Evolutionary conservation across 2,329 filamentous ascomycete genomes (phyloP).

Genomic region (Elsinoe batatas): DNA sequence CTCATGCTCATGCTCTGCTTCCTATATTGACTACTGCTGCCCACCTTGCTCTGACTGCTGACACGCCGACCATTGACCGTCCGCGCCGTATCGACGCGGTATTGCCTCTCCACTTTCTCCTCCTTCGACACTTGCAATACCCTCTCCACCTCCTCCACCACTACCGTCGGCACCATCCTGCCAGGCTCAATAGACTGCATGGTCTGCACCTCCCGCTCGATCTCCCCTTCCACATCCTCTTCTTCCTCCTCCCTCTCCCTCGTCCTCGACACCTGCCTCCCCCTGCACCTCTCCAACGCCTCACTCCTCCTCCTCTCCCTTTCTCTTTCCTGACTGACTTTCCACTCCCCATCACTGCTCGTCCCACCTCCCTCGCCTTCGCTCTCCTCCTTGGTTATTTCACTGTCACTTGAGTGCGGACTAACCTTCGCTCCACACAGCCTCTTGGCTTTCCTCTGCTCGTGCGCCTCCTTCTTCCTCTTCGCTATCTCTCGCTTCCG

Average conservation of each 20-base stretch:
- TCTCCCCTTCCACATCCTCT: not conserved
- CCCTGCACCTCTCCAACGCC: not conserved
- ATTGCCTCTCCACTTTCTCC: too few species aligned
- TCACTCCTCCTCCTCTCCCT: not conserved
- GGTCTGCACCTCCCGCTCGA: not conserved
- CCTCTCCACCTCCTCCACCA: too few species aligned
- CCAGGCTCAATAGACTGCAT: not conserved
- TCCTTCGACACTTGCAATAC: too few species aligned
- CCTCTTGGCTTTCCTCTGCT: constrained; percentile 11
- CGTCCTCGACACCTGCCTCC: not conserved
- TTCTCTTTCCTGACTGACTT: not conserved
- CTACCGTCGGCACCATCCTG: not conserved
- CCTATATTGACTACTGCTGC: too few species aligned
- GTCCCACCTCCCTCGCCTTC: not conserved
- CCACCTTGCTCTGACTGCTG: too few species aligned
- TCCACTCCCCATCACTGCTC: constrained; percentile 2
- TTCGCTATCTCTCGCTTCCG: not conserved
- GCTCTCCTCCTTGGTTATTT: not conserved
- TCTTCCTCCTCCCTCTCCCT: not conserved
- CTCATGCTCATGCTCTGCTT: too few species aligned
- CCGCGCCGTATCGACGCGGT: too few species aligned
- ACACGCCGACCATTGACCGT: too few species aligned
- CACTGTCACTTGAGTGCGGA: constrained; percentile 3
- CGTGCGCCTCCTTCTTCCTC: constrained; percentile 10
- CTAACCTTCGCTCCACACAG: not conserved